These are phyloP conservation scores for Apiospora pterosperma DNA, from an alignment of 2,329 filamentous ascomycete species.

Conservation along the genomic window DNA sequence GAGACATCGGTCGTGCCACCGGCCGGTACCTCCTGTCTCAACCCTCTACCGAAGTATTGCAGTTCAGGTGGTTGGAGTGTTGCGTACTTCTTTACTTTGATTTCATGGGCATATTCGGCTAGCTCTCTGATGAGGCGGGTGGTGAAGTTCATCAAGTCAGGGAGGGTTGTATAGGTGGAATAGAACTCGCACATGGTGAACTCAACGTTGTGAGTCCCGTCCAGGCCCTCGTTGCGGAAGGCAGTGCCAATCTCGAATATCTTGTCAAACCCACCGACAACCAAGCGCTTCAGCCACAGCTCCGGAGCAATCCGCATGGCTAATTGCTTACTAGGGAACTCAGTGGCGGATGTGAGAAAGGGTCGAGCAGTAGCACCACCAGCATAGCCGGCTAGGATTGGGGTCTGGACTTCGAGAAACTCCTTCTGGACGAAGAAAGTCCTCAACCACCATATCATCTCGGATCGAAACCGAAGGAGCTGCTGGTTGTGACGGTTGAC, in stretches of 20 bases:
- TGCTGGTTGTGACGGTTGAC: conserved; percentile 67
- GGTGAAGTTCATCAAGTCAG: conserved; percentile 72
- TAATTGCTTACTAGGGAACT: conserved; percentile 68
- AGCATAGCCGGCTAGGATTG: conserved; percentile 76
- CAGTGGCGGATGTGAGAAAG: conserved; percentile 76
- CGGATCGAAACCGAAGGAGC: conserved; percentile 68
- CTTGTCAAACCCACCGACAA: conserved; percentile 82
- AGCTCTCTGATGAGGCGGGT: conserved; percentile 66
- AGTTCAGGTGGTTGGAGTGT: conserved; percentile 47
- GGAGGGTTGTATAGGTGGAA: conserved; percentile 74
- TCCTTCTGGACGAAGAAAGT: conserved; percentile 66
- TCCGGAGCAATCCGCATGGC: conserved; percentile 89
- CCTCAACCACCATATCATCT: conserved; percentile 71
- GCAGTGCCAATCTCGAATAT: conserved; percentile 91
- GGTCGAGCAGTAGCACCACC: conserved; percentile 87
- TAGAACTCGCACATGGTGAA: conserved; percentile 99
- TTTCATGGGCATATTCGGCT: conserved; percentile 44
- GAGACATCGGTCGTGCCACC: background rate
- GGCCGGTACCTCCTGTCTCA: background rate
- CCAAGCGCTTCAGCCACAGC: conserved; percentile 87
- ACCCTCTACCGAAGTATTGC: conserved; percentile 31
- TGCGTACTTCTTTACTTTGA: conserved; percentile 34
- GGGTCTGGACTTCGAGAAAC: conserved; percentile 88
- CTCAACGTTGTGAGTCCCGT: conserved; percentile 91
- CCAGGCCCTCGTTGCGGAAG: conserved; percentile 91